A percentile compares a stretch with the other conserved stretches of the same genome.
phyloP scores from a whole-genome alignment of 2,329 filamentous ascomycete species.

The Alternaria arbusti region DNA sequence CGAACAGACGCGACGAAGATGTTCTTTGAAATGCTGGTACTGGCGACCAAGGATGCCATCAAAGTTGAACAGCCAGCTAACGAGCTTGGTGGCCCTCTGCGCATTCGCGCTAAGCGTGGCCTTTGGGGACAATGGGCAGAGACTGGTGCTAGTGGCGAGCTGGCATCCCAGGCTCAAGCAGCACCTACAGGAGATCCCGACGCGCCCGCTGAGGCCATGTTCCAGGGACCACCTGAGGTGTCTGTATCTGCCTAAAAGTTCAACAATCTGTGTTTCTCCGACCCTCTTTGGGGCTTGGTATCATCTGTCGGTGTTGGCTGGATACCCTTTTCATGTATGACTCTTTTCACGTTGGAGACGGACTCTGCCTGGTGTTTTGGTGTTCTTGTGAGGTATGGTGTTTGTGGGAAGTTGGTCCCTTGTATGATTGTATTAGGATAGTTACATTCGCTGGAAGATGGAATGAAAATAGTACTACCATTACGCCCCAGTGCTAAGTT shows the following conservation, averaged over 20 bases:
- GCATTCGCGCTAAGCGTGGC: conserved; percentile 88
- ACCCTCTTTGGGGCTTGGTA: conserved; percentile 15
- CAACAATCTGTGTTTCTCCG: conserved; percentile 5
- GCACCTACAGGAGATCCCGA: conserved; percentile 23
- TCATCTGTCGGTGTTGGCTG: conserved; percentile 40
- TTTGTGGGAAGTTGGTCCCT: conserved; percentile 3
- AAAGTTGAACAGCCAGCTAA: conserved; percentile 85
- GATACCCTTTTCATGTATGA: conserved; percentile 40
- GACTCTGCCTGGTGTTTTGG: conserved; percentile 22
- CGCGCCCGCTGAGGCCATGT: conserved; percentile 26
- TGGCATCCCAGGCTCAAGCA: conserved; percentile 31
- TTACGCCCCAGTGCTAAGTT: no score
- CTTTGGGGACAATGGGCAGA: conserved; percentile 98
- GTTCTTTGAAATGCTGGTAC: conserved; percentile 96
- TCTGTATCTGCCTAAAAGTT: conserved; percentile 32
- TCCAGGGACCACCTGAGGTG: conserved; percentile 27
- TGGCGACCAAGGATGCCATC: conserved; percentile 97
- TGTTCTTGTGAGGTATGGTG: conserved; percentile 15
- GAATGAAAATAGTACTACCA: neutral
- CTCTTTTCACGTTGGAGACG: conserved; percentile 15
- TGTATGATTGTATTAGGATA: conserved; percentile 20
- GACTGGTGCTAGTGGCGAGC: conserved; percentile 48
- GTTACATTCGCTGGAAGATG: conserved; percentile 8
- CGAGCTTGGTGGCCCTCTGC: conserved; percentile 77
- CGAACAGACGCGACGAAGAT: conserved; percentile 97